A percentile compares a stretch with the other conserved stretches of the same genome.
phyloP scores from a whole-genome alignment of 2,329 filamentous ascomycete genomes.

The Onygena corvina region DNA sequence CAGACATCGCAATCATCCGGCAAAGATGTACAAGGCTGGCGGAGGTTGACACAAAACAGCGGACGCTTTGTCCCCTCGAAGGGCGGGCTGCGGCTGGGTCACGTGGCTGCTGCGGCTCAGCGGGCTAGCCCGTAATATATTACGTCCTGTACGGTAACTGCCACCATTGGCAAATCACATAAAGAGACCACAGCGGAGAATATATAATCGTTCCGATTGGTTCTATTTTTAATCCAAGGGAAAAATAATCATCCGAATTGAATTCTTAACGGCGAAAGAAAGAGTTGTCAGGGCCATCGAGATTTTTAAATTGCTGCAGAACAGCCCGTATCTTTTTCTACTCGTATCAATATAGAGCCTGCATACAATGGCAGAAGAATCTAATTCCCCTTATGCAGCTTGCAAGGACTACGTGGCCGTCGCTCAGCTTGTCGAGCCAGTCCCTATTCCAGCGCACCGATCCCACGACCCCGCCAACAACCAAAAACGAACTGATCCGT shows the following conservation, averaged over 20 bases:
- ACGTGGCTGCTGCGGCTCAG: slow-evolving; percentile 4
- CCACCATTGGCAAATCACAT: neutral
- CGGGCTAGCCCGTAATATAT: slow-evolving; percentile 1
- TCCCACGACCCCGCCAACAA: slow-evolving; percentile 60
- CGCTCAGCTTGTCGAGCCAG: slow-evolving; percentile 37
- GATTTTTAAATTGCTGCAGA: no score
- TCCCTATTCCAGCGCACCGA: slow-evolving; percentile 43
- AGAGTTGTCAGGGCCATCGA: no score
- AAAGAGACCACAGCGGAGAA: neutral
- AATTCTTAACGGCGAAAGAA: no score
- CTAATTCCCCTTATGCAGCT: slow-evolving; percentile 16
- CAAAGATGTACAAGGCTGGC: neutral
- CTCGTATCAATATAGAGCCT: slow-evolving; percentile 11
- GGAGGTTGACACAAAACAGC: neutral
- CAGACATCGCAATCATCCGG: neutral
- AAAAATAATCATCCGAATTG: no score
- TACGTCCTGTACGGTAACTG: neutral
- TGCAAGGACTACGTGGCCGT: slow-evolving; percentile 23
- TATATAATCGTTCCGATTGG: neutral
- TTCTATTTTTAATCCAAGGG: no score
- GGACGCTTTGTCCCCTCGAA: neutral
- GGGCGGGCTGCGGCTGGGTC: slow-evolving; percentile 3
- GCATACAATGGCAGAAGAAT: neutral
- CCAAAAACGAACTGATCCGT: slow-evolving; percentile 79
- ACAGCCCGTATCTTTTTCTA: no score